Evolutionary conservation across 371 early-diverging fungal species (phyloP), one percentile per base, ranked within the genome.

Genomic region (Rhizopus delemar): DNA sequence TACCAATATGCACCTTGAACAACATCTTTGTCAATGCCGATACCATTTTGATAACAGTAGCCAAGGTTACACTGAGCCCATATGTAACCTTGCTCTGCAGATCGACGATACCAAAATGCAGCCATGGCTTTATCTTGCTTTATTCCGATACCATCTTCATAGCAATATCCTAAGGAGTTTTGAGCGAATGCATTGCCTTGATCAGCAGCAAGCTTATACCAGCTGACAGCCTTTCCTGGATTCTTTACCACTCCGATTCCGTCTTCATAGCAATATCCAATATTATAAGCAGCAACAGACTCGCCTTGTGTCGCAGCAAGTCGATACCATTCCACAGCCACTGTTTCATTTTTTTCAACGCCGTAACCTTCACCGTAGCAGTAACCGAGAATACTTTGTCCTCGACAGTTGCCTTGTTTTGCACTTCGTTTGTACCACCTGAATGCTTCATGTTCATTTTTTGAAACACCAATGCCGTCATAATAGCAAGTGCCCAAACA

Each of bases 351-450:
- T 57, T 84, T 85, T 35, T 80, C 80, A 0, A 91, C 85, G 3
- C 93, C 93, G 62, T 89, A 82, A 3, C 93, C 94, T 69, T 92
- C 89, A 15, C 88, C 90, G 54, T 89, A 95, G 65, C 77, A 80
- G 38, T 80, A 77, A 9, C 91, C 94, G 9, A 93, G 72, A 13
- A 87, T 86, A 13, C 88, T 87, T 56, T 87, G 81, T 0, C 87
- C 93, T 4, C 88, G 78, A 9, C 80, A 69, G 48, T 86, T 80
- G 8, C 84, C 86, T 56, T 82, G 81, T n/a, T 79, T 81, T 3
- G 92, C 91, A 13, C 90, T 75, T 9, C 66, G 66, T 46, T 73
- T 72, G 74, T 90, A 91, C 77, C 83, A 82, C 36, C 70, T 53
- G 41, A 91, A 81, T 7, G 93, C 92, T 31, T 62, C 59, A 15